Evolutionary conservation across 306 rosid genomes (phyloP).

Genomic region (Sphenostylis stenocarpa): DNA sequence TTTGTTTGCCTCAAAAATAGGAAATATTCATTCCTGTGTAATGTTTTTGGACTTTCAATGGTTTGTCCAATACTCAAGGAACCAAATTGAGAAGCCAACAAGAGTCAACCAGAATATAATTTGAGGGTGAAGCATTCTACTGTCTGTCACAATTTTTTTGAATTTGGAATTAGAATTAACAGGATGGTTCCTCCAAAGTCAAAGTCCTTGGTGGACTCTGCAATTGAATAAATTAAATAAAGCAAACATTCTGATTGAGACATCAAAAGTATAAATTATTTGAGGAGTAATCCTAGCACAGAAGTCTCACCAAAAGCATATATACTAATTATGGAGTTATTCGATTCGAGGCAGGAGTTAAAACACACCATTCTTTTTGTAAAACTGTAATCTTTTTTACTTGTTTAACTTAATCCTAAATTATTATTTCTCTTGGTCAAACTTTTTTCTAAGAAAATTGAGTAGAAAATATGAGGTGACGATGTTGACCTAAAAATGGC

Average conservation of each 20-base stretch:
- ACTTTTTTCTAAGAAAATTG: slow-evolving; percentile 12
- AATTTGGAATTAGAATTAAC: slow-evolving; percentile 22
- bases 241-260: slow-evolving; percentile 20
- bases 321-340: slow-evolving; percentile 8
- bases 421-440: not conserved
- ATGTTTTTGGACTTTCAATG: not conserved
- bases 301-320: not conserved
- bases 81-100: slow-evolving; percentile 7
- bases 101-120: slow-evolving; percentile 33
- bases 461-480: not conserved
- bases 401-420: not conserved
- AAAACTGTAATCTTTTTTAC: not conserved
- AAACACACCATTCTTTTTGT: not conserved
- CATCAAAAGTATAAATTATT: slow-evolving; percentile 14
- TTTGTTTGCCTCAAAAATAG: not conserved
- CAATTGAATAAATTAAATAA: slow-evolving; percentile 1
- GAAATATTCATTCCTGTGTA: not conserved
- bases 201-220: slow-evolving; percentile 17
- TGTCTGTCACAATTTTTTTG: not conserved
- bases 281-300: slow-evolving; percentile 21
- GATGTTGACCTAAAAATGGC: slow-evolving; percentile 5
- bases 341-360: not conserved
- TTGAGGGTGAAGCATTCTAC: slow-evolving; percentile 3
- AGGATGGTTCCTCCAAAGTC: slow-evolving; percentile 25
- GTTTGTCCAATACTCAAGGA: slow-evolving; percentile 32